Conservation (phyloP, 768 basidiomycete genomes). For the Asterophora lycoperdoides region DNA sequence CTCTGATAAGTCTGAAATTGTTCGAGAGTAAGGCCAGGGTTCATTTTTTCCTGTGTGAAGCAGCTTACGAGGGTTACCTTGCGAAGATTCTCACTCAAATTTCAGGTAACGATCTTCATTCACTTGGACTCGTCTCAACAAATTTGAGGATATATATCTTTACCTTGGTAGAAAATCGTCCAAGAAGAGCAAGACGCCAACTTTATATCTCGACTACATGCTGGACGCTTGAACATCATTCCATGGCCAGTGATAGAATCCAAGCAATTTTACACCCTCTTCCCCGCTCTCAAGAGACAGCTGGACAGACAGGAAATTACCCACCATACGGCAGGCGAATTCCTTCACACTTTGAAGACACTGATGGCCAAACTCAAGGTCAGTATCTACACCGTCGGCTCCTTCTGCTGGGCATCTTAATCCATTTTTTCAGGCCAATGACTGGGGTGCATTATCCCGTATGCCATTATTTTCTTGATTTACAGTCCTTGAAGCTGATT, state of each 20-base stretch:
- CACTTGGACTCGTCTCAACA: neutral
- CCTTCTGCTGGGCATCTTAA: neutral
- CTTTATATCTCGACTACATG: slow-evolving; percentile 58
- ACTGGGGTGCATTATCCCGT: slow-evolving; percentile 66
- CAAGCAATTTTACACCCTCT: slow-evolving; percentile 53
- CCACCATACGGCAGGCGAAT: slow-evolving; percentile 48
- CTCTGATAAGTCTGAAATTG: slow-evolving; percentile 54
- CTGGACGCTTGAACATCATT: slow-evolving; percentile 50
- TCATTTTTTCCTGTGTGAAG: neutral
- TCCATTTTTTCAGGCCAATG: slow-evolving; percentile 42
- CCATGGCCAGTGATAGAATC: slow-evolving; percentile 71
- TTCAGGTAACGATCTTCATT: neutral
- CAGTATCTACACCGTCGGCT: neutral
- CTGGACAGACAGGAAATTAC: slow-evolving; percentile 48
- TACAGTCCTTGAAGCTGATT: neutral
- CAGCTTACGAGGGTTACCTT: neutral
- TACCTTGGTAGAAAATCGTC: slow-evolving; percentile 55
- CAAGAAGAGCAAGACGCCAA: slow-evolving; percentile 57
- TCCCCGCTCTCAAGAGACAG: slow-evolving; percentile 40
- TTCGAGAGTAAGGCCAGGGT: slow-evolving; percentile 49
- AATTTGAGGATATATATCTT: neutral
- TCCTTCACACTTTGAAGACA: slow-evolving; percentile 54
- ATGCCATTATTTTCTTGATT: slow-evolving; percentile 17
- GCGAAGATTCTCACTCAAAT: neutral
- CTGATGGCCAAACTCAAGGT: slow-evolving; percentile 69